Evolutionary conservation across 2,329 filamentous ascomycete species (phyloP).

Genomic region (Fusarium sp.): DNA sequence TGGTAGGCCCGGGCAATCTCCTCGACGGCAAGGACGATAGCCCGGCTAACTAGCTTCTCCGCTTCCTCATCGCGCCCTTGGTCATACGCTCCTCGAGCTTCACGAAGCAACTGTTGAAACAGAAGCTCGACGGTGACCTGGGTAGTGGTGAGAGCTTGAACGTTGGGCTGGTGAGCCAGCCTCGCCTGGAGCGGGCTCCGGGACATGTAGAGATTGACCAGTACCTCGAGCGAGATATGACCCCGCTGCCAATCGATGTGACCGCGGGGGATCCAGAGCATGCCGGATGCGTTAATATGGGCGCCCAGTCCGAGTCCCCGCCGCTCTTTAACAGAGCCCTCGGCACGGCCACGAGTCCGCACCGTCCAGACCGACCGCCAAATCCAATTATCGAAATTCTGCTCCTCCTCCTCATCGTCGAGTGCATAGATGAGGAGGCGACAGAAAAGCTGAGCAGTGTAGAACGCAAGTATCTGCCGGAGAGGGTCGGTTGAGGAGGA

Average conservation of each 20-base stretch:
- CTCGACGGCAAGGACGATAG: neutral
- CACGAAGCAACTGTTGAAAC: neutral
- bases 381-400: neutral
- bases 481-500: neutral
- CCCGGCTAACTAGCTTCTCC: neutral
- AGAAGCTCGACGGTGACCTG: conserved; percentile 7
- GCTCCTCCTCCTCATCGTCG: neutral
- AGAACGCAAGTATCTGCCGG: conserved; percentile 4
- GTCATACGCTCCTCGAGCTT: neutral
- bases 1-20: conserved; percentile 13
- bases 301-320: neutral
- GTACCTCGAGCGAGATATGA: conserved; percentile 1
- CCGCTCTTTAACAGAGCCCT: neutral
- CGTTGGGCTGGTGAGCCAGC: neutral
- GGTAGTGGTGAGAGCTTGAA: conserved; percentile 1
- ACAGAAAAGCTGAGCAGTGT: conserved; percentile 1
- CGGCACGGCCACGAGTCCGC: neutral
- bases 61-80: neutral
- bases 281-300: neutral
- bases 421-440: conserved; percentile 1
- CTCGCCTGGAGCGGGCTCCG: neutral
- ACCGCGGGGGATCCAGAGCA: conserved; percentile 4
- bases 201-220: conserved; percentile 5
- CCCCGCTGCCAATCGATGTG: neutral
- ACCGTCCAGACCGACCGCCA: neutral